Conservation (phyloP, 306 rosid genomes). For the Quercus ilex region DNA sequence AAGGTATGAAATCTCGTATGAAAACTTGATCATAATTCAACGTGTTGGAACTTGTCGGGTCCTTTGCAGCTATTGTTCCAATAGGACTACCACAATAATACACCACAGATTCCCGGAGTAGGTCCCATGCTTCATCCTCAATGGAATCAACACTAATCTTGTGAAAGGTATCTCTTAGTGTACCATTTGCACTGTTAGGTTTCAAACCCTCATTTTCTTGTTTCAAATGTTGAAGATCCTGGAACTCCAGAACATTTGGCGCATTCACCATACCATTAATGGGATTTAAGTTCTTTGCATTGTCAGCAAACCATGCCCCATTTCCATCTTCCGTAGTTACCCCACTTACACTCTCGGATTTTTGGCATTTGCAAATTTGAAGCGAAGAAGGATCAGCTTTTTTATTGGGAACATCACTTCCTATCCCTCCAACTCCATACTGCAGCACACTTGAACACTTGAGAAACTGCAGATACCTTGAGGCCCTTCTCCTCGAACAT, state of each 20-base stretch:
- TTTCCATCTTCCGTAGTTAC: slow-evolving; percentile 40
- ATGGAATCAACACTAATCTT: slow-evolving; percentile 34
- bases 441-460: slow-evolving; percentile 33
- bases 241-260: slow-evolving; percentile 37
- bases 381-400: slow-evolving; percentile 15
- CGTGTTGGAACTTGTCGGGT: slow-evolving; percentile 58
- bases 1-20: slow-evolving; percentile 88
- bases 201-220: slow-evolving; percentile 41
- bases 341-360: slow-evolving; percentile 41
- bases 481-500: slow-evolving; percentile 35
- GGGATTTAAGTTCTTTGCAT: slow-evolving; percentile 37
- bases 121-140: slow-evolving; percentile 87
- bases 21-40: slow-evolving; percentile 90
- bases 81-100: slow-evolving; percentile 73
- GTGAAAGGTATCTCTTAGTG: slow-evolving; percentile 30
- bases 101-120: slow-evolving; percentile 68
- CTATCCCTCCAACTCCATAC: slow-evolving; percentile 27
- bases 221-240: slow-evolving; percentile 51
- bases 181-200: slow-evolving; percentile 47
- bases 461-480: slow-evolving; percentile 24
- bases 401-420: slow-evolving; percentile 19
- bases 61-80: slow-evolving; percentile 86
- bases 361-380: slow-evolving; percentile 61
- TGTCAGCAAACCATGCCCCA: slow-evolving; percentile 43
- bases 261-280: slow-evolving; percentile 26